Conservation (phyloP, 768 basidiomycete species). For the Symmetrospora coprosmae region DNA sequence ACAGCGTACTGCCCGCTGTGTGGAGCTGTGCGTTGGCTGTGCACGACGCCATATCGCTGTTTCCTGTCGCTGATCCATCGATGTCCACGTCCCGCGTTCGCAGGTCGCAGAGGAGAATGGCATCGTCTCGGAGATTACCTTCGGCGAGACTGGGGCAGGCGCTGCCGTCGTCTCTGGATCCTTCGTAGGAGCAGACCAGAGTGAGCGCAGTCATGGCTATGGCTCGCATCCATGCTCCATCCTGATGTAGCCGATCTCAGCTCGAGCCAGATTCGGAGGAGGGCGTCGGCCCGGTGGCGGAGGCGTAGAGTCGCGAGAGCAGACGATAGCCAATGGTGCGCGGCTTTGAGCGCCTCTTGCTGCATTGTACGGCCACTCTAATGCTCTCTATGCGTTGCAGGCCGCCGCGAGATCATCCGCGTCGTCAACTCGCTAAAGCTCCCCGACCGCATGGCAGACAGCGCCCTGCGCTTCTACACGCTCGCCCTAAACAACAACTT, state of each 20-base stretch:
- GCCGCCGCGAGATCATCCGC: slow-evolving; percentile 65
- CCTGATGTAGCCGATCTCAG: slow-evolving; percentile 41
- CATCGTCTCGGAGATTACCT: slow-evolving; percentile 83
- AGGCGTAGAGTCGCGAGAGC: slow-evolving; percentile 68
- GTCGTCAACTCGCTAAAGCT: slow-evolving; percentile 64
- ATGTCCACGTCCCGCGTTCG: background rate
- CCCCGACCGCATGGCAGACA: slow-evolving; percentile 62
- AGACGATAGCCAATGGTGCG: slow-evolving; percentile 69
- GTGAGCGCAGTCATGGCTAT: slow-evolving; percentile 40
- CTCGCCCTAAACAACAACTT: slow-evolving; percentile 90
- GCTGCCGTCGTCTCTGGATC: slow-evolving; percentile 91
- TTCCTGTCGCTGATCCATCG: background rate
- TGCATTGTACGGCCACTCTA: background rate
- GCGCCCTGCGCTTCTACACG: slow-evolving; percentile 75
- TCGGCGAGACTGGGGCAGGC: slow-evolving; percentile 82
- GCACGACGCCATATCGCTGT: too few relatives aligned
- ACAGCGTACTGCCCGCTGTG: slow-evolving; percentile 12
- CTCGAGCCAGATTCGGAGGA: slow-evolving; percentile 45
- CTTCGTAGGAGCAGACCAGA: slow-evolving; percentile 78
- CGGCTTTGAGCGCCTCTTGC: background rate
- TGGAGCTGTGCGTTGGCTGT: slow-evolving; percentile 13
- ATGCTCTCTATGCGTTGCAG: slow-evolving; percentile 39
- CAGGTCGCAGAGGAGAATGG: slow-evolving; percentile 76
- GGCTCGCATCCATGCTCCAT: background rate
- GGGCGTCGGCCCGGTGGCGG: slow-evolving; percentile 47